A percentile compares a stretch with the other conserved stretches of the same genome.
phyloP scores from a whole-genome alignment of 345 rosid species.

The Brassica nigra region DNA sequence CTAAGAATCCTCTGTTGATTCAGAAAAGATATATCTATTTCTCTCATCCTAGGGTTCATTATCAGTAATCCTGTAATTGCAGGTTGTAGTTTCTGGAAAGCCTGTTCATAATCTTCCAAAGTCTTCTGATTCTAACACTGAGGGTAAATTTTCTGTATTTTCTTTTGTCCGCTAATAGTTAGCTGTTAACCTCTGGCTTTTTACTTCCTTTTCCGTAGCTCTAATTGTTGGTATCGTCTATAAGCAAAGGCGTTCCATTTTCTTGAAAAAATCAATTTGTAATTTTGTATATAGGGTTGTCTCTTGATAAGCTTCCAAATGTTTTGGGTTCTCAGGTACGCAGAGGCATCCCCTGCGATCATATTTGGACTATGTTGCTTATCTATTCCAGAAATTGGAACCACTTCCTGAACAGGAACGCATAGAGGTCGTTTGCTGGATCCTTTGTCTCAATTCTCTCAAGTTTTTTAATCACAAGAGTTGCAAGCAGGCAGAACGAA shows the following conservation, averaged over 20 bases:
- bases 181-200: slow-evolving; percentile 9
- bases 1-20: neutral
- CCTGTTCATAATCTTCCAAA: slow-evolving; percentile 36
- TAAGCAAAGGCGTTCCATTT: neutral
- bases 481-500: neutral
- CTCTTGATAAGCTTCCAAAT: slow-evolving; percentile 7
- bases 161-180: neutral
- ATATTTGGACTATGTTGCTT: slow-evolving; percentile 87
- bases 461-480: neutral
- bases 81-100: slow-evolving; percentile 46
- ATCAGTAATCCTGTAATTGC: slow-evolving; percentile 18
- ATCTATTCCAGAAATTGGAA: slow-evolving; percentile 87
- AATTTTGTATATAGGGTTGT: neutral
- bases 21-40: neutral
- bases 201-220: neutral
- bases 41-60: slow-evolving; percentile 1
- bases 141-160: slow-evolving; percentile 25
- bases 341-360: slow-evolving; percentile 69
- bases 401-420: slow-evolving; percentile 93
- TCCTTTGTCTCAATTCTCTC: slow-evolving; percentile 13
- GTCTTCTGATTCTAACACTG: slow-evolving; percentile 15
- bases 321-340: slow-evolving; percentile 44
- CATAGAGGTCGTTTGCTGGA: slow-evolving; percentile 62
- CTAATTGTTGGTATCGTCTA: neutral
- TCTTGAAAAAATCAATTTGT: neutral